Evolutionary conservation across 1,284 basidiomycete genomes (phyloP), one percentile per base, ranked within the genome.

Genomic region (Ustilago hordei): DNA sequence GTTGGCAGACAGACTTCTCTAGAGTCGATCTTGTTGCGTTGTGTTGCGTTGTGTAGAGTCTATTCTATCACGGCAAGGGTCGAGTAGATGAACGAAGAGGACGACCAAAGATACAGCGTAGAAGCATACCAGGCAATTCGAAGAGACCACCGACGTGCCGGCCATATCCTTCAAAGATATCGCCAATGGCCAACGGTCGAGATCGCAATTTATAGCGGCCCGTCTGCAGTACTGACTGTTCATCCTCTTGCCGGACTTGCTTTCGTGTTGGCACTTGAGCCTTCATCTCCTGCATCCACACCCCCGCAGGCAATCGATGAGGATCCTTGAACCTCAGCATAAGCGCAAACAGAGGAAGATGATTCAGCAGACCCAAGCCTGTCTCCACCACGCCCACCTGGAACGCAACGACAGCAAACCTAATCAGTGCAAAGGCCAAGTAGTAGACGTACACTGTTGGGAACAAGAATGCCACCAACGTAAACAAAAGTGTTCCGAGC

Each of bases 401-500:
- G 57, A 69, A 57, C 19, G 43, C 58, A 19, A 78, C 62, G 12
- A 73, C 31, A 9, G 52, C 67, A 32, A 64, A 43, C 81, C 91
- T 85, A 65, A 95, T 93, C 64, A 90, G 72, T 3, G 92, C 92
- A 77, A 98, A 96, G 0, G 95, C 87, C 0, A 90, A 86, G 77
- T 95, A 95, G 85, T 96, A 99, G 0, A 91, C 92, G 32, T 93
- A 83, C 2, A 96, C 91, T 0, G 97, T 98, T 1, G 97, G 96
- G 64, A 94, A 92, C 5, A 98, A 89, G 85, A 99, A 98, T 0
- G 92, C 91, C 4, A 94, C 89, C 17, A 98, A 89, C 0, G 95
- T 98, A 87, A 99, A 98, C 31, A 99, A 89, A 50, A 99, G 92
- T 0, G 96, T 96, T 15, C 96, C 96, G 35, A 99, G 91, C 35